Percentiles rank a stretch among this genome's conserved stretches.
Conservation (phyloP, 2,329 filamentous ascomycete genomes). For the Pseudogymnoascus sp. region DNA sequence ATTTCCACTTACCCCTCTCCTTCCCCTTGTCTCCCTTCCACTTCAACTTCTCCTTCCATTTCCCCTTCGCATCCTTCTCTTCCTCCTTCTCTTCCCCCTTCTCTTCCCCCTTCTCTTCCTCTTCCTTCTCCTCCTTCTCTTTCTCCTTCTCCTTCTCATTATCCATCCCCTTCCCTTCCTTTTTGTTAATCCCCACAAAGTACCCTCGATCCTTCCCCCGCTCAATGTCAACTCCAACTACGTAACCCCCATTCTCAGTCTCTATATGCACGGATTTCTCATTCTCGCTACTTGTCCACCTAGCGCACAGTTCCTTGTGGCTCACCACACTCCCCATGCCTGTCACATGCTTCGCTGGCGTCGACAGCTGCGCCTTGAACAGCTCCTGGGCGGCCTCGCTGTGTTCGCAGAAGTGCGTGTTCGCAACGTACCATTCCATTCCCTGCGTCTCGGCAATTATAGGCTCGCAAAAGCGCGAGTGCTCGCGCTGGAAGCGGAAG, state of each 20-base stretch:
- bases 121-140: not conserved
- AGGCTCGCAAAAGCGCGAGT: not conserved
- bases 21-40: not conserved
- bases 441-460: not conserved
- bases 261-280: not conserved
- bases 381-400: not conserved
- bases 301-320: not conserved
- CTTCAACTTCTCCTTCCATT: not conserved
- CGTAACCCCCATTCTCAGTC: not conserved
- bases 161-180: not conserved
- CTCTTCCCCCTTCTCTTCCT: not conserved
- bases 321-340: not conserved
- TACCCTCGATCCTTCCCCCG: not conserved
- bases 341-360: not conserved
- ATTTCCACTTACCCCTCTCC: not conserved
- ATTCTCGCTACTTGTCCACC: not conserved
- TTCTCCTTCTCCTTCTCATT: not conserved
- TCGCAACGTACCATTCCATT: constrained; percentile 3
- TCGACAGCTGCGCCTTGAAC: not conserved
- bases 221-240: not conserved
- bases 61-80: not conserved
- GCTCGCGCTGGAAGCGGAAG: constrained; percentile 4
- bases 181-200: not conserved
- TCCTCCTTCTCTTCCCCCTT: not conserved
- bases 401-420: not conserved